phyloP scores from a whole-genome alignment of 1,139 yeast genomes.

The Pneumocystis sp. region DNA sequence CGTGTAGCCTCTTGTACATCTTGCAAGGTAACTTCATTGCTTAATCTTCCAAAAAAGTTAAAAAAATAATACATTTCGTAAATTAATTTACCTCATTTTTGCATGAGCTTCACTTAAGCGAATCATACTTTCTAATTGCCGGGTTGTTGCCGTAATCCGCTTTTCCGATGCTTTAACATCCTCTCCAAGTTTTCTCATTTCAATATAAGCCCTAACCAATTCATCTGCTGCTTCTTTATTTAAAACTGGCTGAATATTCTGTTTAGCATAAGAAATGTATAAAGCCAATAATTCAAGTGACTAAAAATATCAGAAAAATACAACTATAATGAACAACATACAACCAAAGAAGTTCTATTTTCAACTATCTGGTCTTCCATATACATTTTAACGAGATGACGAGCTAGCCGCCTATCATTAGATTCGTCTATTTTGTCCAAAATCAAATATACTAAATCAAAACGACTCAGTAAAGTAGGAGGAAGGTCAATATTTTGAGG shows the following conservation, averaged over 20 bases:
- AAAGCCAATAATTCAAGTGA: constrained; percentile 78
- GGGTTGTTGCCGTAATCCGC: constrained; percentile 92
- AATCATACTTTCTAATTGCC: constrained; percentile 93
- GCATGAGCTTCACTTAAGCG: constrained; percentile 95
- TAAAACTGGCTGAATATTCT: constrained; percentile 59
- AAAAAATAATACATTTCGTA: background rate
- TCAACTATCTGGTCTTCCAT: constrained; percentile 65
- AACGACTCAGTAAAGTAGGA: constrained; percentile 86
- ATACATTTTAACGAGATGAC: constrained; percentile 82
- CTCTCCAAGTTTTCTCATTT: constrained; percentile 87
- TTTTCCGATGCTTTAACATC: constrained; percentile 75
- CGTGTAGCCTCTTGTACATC: constrained; percentile 95
- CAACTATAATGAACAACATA: constrained; percentile 18
- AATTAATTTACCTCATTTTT: constrained; percentile 46
- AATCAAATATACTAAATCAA: constrained; percentile 82
- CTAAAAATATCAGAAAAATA: background rate
- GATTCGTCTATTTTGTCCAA: constrained; percentile 83
- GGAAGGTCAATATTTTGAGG: constrained; percentile 91
- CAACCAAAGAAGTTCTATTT: constrained; percentile 48
- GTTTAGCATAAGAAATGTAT: constrained; percentile 86
- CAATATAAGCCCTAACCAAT: constrained; percentile 79
- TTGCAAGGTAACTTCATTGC: constrained; percentile 49
- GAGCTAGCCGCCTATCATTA: constrained; percentile 72
- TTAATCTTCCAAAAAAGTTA: constrained; percentile 24
- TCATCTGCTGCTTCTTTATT: constrained; percentile 71